Conservation (phyloP, 768 basidiomycete species). For the Pleurotus cornucopiae region DNA sequence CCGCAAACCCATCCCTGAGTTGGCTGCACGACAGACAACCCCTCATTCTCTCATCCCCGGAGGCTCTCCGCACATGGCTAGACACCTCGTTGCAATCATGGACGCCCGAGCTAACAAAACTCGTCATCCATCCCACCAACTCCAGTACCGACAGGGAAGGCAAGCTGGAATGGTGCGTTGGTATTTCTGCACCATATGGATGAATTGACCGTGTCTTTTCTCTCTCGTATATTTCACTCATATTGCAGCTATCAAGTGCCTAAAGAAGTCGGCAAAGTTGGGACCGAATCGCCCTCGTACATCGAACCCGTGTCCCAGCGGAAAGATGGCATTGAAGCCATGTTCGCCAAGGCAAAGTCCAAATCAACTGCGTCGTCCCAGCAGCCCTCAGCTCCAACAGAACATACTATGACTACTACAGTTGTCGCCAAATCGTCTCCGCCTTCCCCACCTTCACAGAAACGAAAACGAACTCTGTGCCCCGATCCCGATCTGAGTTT, state of each 20-base stretch:
- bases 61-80: constrained; percentile 72
- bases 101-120: constrained; percentile 52
- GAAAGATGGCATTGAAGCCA: constrained; percentile 82
- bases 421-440: neutral
- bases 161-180: constrained; percentile 65
- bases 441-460: neutral
- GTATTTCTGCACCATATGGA: too few species aligned
- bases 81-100: constrained; percentile 68
- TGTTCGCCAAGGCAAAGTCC: constrained; percentile 65
- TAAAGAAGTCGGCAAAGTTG: constrained; percentile 87
- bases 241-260: constrained; percentile 76
- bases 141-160: constrained; percentile 48
- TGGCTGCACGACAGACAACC: constrained; percentile 95
- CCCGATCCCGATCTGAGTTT: too few species aligned
- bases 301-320: constrained; percentile 75
- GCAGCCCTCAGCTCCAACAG: neutral
- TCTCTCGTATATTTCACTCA: neutral
- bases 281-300: constrained; percentile 76
- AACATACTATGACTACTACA: neutral
- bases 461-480: too few species aligned
- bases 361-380: neutral
- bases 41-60: constrained; percentile 64
- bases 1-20: constrained; percentile 58
- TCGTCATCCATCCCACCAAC: constrained; percentile 57
- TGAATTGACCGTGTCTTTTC: too few species aligned